Evolutionary conservation across 179 eudicot genomes (phyloP).

Genomic region (Vitellaria paradoxa): DNA sequence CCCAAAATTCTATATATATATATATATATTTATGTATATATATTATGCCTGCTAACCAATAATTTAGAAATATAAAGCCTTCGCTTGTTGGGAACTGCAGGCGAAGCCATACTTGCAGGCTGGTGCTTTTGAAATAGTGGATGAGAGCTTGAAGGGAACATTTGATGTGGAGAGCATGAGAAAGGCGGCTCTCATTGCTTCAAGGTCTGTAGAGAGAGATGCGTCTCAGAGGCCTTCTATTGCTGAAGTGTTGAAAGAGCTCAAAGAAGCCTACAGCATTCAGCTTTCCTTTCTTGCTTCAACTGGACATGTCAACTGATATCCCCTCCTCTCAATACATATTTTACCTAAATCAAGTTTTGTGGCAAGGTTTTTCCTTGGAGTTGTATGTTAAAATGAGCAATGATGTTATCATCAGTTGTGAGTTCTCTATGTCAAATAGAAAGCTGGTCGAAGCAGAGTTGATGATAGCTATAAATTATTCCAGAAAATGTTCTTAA

Average conservation of each 20-base stretch:
- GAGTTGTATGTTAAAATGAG: background rate
- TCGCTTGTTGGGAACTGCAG: constrained; percentile 26
- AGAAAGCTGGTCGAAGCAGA: background rate
- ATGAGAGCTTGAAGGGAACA: constrained; percentile 58
- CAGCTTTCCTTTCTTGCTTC: constrained; percentile 68
- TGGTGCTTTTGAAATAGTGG: constrained; percentile 72
- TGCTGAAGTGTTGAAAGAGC: constrained; percentile 53
- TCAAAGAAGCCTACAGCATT: constrained; percentile 70
- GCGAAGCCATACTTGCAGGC: constrained; percentile 87
- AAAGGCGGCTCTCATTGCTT: constrained; percentile 52
- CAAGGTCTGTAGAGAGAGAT: constrained; percentile 76
- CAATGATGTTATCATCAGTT: too few species aligned
- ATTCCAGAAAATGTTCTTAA: background rate
- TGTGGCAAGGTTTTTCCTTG: background rate
- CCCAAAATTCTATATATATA: background rate
- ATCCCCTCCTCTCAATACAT: background rate
- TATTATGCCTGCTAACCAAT: background rate
- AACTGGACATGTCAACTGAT: constrained; percentile 32
- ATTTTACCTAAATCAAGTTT: background rate
- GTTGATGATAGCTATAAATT: background rate
- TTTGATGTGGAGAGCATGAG: constrained; percentile 73
- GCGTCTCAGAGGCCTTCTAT: constrained; percentile 67
- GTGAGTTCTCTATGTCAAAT: background rate
- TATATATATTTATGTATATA: too few species aligned
- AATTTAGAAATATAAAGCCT: background rate